Conservation (phyloP, 148 eudicot species). For the Drosera capensis region DNA sequence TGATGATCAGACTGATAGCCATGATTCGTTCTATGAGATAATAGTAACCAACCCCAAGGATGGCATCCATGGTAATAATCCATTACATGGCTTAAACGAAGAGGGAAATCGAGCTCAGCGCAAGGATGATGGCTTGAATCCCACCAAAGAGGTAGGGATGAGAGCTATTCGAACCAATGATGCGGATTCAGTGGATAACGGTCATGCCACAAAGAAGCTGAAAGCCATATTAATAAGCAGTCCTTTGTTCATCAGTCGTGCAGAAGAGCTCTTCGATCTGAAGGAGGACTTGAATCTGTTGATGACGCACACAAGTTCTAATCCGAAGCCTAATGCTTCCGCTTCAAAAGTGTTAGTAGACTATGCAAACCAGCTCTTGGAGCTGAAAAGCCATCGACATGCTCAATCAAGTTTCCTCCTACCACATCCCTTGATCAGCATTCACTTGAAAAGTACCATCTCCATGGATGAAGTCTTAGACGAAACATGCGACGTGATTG, state of each 20-base stretch:
- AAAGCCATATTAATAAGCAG: conserved; percentile 30
- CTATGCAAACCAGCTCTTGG: conserved; percentile 45
- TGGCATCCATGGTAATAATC: not conserved
- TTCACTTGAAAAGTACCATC: conserved; percentile 7
- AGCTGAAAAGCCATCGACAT: conserved; percentile 15
- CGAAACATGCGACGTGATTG: conserved; percentile 36
- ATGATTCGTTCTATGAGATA: conserved; percentile 7
- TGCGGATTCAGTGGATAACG: not conserved
- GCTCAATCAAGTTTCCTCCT: conserved; percentile 13
- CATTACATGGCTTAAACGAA: not conserved
- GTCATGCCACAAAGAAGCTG: not conserved
- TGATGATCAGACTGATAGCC: conserved; percentile 7
- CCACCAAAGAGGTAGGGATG: not conserved
- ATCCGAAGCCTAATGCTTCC: conserved; percentile 7
- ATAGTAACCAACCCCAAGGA: not conserved
- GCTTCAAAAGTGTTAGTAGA: conserved; percentile 30
- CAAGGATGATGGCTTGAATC: not conserved
- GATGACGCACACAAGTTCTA: not conserved
- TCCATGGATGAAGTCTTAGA: conserved; percentile 25
- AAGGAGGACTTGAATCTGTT: conserved; percentile 9
- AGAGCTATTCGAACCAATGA: no score
- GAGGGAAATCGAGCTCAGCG: not conserved
- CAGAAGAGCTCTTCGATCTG: conserved; percentile 28
- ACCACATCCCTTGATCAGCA: conserved; percentile 5
- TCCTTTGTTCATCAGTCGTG: conserved; percentile 20